Evolutionary conservation across 768 basidiomycete genomes (phyloP).

Genomic region (Rhodocollybia butyracea): DNA sequence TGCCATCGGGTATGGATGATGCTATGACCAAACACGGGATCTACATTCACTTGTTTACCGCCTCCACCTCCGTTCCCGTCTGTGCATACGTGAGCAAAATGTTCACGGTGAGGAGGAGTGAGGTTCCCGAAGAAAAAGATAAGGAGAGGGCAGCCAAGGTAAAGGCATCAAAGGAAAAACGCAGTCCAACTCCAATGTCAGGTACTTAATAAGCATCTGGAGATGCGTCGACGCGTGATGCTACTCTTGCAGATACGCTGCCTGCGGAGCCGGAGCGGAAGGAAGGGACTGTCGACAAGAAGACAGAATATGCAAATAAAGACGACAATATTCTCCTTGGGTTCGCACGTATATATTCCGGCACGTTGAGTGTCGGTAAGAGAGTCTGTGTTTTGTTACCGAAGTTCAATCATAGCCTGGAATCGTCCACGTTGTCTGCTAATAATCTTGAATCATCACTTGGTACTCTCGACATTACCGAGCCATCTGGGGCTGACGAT

Average conservation of each 20-base stretch:
- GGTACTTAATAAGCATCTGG: background rate
- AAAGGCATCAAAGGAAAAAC: conserved; percentile 51
- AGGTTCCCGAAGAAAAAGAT: conserved; percentile 85
- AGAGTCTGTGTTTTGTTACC: conserved; percentile 77
- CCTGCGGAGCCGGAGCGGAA: conserved; percentile 7
- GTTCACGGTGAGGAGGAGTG: conserved; percentile 83
- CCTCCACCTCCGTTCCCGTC: conserved; percentile 60
- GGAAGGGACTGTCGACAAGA: conserved; percentile 19
- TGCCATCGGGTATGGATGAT: background rate
- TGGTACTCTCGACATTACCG: too few relatives aligned
- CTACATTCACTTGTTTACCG: conserved; percentile 79
- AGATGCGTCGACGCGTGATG: too few relatives aligned
- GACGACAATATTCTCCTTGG: conserved; percentile 74
- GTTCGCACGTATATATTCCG: conserved; percentile 93
- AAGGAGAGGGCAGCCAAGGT: conserved; percentile 78
- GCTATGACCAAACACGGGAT: background rate
- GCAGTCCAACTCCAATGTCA: conserved; percentile 11
- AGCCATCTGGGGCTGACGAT: too few relatives aligned
- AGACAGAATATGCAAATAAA: conserved; percentile 24
- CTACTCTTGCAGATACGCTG: conserved; percentile 3
- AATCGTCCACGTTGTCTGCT: conserved; percentile 54
- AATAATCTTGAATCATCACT: too few relatives aligned
- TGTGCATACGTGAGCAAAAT: conserved; percentile 96
- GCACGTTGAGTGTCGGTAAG: conserved; percentile 65
- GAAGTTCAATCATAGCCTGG: conserved; percentile 70